These are phyloP conservation scores for Wickerhamiella hasegawae DNA, from an alignment of 805 yeast species.

Conservation along the genomic window DNA sequence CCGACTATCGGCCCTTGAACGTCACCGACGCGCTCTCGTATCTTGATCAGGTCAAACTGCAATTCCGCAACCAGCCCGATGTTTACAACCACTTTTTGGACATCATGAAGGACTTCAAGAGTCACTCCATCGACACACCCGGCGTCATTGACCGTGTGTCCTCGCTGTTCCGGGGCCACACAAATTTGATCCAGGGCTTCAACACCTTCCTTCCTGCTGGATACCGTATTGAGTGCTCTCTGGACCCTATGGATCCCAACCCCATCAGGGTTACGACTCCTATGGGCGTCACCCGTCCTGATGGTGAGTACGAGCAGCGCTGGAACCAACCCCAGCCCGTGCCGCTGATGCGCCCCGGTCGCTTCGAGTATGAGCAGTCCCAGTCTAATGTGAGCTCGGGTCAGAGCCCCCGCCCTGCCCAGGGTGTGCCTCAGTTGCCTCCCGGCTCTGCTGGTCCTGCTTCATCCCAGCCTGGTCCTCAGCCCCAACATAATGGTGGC, in stretches of 20 bases:
- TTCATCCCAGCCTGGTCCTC: slow-evolving; percentile 2
- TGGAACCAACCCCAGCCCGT: neutral
- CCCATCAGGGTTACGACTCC: slow-evolving; percentile 95
- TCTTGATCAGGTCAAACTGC: slow-evolving; percentile 87
- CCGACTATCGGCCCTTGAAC: slow-evolving; percentile 47
- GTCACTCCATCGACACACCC: slow-evolving; percentile 91
- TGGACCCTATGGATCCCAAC: slow-evolving; percentile 76
- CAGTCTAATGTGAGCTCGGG: neutral
- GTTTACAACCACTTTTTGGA: slow-evolving; percentile 92
- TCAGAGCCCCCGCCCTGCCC: neutral
- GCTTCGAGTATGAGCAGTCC: slow-evolving; percentile 1
- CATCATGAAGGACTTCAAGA: slow-evolving; percentile 97
- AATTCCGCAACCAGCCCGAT: slow-evolving; percentile 82
- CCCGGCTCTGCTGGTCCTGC: slow-evolving; percentile 11
- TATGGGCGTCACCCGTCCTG: slow-evolving; percentile 70
- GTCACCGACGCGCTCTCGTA: slow-evolving; percentile 93
- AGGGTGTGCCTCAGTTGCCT: slow-evolving; percentile 13
- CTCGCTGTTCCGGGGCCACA: slow-evolving; percentile 79
- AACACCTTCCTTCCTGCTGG: slow-evolving; percentile 97
- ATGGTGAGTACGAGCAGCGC: slow-evolving; percentile 18
- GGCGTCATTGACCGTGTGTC: slow-evolving; percentile 97
- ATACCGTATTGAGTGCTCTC: slow-evolving; percentile 76
- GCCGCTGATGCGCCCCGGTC: neutral
- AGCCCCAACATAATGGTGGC: slow-evolving; percentile 9
- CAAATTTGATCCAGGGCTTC: slow-evolving; percentile 84